These are phyloP conservation scores for Cladophialophora carrionii DNA, from an alignment of 2,329 filamentous ascomycete genomes.

Conservation along the genomic window DNA sequence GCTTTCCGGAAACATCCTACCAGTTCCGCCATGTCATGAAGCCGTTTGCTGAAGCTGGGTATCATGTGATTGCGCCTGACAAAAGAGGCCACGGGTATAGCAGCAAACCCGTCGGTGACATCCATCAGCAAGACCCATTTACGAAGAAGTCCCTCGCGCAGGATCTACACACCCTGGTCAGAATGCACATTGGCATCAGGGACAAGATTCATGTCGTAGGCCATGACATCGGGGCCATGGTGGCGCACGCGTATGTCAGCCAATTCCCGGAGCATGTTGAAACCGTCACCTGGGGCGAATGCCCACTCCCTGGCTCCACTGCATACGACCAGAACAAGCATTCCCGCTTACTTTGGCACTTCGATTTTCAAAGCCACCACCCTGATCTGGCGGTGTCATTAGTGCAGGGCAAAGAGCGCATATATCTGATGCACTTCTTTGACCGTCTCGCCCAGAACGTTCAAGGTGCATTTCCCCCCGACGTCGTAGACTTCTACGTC, in stretches of 20 bases:
- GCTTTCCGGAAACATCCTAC: slow-evolving; percentile 54
- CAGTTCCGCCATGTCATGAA: slow-evolving; percentile 49
- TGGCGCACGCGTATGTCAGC: slow-evolving; percentile 45
- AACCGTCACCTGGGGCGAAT: slow-evolving; percentile 51
- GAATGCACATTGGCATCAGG: slow-evolving; percentile 38
- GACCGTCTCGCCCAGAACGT: slow-evolving; percentile 2
- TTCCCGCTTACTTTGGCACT: slow-evolving; percentile 49
- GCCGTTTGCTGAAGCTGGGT: slow-evolving; percentile 41
- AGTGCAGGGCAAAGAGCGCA: slow-evolving; percentile 7
- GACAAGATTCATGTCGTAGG: slow-evolving; percentile 42
- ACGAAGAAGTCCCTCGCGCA: slow-evolving; percentile 49
- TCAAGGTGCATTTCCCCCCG: not conserved
- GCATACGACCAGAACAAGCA: slow-evolving; percentile 45
- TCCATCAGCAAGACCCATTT: slow-evolving; percentile 42
- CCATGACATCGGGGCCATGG: slow-evolving; percentile 56
- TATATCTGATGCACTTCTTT: slow-evolving; percentile 7
- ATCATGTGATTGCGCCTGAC: slow-evolving; percentile 43
- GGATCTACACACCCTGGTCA: slow-evolving; percentile 45
- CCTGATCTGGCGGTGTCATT: slow-evolving; percentile 46
- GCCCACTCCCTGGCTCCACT: slow-evolving; percentile 45
- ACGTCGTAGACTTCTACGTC: slow-evolving; percentile 1
- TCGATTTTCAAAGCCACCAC: slow-evolving; percentile 48
- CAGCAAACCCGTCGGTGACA: slow-evolving; percentile 24
- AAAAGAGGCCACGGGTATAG: slow-evolving; percentile 35
- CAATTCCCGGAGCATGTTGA: slow-evolving; percentile 42